These are phyloP conservation scores for Euphorbia peplus DNA, from an alignment of 345 rosid species.

Conservation along the genomic window DNA sequence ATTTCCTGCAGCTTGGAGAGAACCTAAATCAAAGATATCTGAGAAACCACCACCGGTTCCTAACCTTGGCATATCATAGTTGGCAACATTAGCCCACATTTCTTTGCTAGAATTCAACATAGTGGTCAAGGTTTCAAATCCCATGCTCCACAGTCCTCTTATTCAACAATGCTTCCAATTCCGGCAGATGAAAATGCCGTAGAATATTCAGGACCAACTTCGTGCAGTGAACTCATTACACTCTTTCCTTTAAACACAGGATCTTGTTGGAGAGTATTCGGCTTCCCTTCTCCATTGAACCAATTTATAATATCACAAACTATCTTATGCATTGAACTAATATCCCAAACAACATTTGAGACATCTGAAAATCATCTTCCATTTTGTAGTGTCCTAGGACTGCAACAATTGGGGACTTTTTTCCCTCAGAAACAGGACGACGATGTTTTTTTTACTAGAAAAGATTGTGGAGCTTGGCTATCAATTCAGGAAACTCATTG, in stretches of 20 bases:
- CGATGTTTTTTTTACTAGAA: too few relatives aligned
- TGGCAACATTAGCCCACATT: constrained; percentile 46
- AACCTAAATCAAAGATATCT: constrained; percentile 62
- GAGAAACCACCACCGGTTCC: constrained; percentile 47
- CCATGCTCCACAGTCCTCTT: constrained; percentile 70
- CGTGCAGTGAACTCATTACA: constrained; percentile 36
- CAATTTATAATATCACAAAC: too few relatives aligned
- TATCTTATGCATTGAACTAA: too few relatives aligned
- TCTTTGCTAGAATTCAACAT: constrained; percentile 48
- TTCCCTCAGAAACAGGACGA: too few relatives aligned
- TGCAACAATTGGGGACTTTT: too few relatives aligned
- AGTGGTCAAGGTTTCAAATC: constrained; percentile 44
- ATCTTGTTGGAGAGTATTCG: constrained; percentile 29
- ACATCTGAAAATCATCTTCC: too few relatives aligned
- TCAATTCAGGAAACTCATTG: too few relatives aligned
- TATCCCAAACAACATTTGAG: too few relatives aligned
- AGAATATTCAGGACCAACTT: constrained; percentile 42
- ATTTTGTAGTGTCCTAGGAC: too few relatives aligned
- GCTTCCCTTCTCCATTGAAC: constrained; percentile 37
- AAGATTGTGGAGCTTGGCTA: too few relatives aligned
- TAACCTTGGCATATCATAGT: constrained; percentile 46
- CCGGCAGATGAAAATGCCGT: constrained; percentile 36
- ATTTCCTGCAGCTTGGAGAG: constrained; percentile 43
- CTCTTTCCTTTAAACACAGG: constrained; percentile 42
- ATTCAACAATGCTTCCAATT: constrained; percentile 36